These are phyloP conservation scores for Trichoderma arundinaceum DNA, from an alignment of 2,329 filamentous ascomycete species.

Conservation along the genomic window DNA sequence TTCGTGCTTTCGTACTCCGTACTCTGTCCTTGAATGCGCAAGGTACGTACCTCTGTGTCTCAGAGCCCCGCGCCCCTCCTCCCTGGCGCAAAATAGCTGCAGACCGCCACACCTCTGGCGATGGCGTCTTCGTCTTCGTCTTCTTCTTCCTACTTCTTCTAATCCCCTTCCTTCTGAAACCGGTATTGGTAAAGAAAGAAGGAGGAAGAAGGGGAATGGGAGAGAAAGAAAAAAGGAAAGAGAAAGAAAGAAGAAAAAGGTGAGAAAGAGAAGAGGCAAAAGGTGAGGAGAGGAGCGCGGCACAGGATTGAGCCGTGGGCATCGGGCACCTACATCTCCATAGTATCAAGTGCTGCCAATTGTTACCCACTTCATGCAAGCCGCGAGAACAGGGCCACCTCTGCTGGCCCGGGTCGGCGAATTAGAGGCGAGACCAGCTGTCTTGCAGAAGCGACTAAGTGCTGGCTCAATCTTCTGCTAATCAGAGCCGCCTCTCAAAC, in stretches of 20 bases:
- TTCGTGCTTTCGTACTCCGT: no score
- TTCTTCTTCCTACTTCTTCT: neutral
- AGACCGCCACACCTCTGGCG: constrained; percentile 7
- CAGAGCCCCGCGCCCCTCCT: constrained; percentile 14
- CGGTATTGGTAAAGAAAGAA: neutral
- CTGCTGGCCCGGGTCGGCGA: constrained; percentile 12
- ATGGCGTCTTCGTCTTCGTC: neutral
- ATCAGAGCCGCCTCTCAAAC: neutral
- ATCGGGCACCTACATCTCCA: constrained; percentile 25
- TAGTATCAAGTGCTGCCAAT: neutral
- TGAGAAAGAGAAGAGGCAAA: neutral
- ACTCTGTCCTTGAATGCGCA: no score
- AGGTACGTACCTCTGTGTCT: constrained; percentile 3
- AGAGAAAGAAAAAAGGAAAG: neutral
- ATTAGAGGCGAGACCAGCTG: constrained; percentile 10
- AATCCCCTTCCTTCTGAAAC: neutral
- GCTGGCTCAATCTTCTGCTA: neutral
- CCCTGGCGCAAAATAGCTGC: neutral
- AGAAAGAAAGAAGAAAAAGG: neutral
- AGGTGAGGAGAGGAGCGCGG: neutral
- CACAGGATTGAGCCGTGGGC: constrained; percentile 7
- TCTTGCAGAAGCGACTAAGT: constrained; percentile 9
- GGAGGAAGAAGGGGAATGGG: neutral
- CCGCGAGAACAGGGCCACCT: constrained; percentile 7
- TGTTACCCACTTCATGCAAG: constrained; percentile 6